A percentile compares a stretch with the other conserved stretches of the same genome.
phyloP scores from a whole-genome alignment of 2,329 filamentous ascomycete species.

The Fusarium nygamai region DNA sequence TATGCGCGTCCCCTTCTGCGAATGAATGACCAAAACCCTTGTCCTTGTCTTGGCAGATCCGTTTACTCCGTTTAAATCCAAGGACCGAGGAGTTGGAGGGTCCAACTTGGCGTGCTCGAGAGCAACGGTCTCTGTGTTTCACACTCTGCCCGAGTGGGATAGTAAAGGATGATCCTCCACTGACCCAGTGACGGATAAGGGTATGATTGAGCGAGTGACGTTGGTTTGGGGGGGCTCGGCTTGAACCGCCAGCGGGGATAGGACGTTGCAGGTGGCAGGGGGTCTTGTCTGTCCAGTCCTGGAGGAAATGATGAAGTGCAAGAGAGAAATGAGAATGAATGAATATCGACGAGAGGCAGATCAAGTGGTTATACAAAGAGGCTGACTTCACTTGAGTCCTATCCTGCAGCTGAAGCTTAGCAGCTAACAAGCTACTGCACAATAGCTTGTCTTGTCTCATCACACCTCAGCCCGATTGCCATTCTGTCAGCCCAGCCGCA shows the following conservation, averaged over 20 bases:
- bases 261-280: not conserved
- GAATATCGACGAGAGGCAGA: not conserved
- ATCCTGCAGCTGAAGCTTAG: not conserved
- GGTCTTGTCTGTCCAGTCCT: not conserved
- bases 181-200: constrained; percentile 28
- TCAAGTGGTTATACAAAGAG: constrained; percentile 5
- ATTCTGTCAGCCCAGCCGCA: constrained; percentile 35
- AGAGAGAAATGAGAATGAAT: constrained; percentile 8
- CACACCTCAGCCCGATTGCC: constrained; percentile 23
- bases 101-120: constrained; percentile 5
- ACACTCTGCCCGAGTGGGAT: constrained; percentile 17
- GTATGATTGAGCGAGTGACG: constrained; percentile 26
- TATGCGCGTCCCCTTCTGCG: constrained; percentile 3
- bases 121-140: constrained; percentile 28
- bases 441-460: constrained; percentile 2
- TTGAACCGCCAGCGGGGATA: constrained; percentile 22
- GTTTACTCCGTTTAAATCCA: constrained; percentile 10
- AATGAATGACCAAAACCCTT: not conserved
- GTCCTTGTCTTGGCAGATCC: constrained; percentile 21
- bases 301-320: constrained; percentile 6
- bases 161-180: constrained; percentile 20
- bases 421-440: not conserved
- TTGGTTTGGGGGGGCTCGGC: constrained; percentile 29
- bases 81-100: constrained; percentile 12
- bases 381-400: not conserved